These are phyloP conservation scores for Myotisia sp. DNA, from an alignment of 2,329 filamentous ascomycete species.

Conservation along the genomic window DNA sequence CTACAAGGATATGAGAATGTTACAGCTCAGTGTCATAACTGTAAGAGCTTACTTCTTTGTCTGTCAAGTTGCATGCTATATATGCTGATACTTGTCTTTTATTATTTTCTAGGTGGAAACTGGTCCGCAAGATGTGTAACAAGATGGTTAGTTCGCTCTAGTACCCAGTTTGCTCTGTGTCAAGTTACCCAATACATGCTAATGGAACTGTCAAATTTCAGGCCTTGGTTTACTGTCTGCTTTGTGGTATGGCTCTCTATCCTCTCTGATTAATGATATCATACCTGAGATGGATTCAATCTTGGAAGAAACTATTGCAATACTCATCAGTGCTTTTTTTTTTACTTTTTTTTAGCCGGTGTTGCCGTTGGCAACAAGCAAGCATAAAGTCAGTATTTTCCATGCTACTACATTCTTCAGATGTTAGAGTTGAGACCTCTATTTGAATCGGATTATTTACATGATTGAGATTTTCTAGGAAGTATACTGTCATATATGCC, in stretches of 20 bases:
- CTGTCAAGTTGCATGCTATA: too few relatives aligned
- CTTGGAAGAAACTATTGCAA: too few relatives aligned
- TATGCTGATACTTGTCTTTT: too few relatives aligned
- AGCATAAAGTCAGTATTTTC: slow-evolving; percentile 38
- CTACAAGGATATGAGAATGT: slow-evolving; percentile 23
- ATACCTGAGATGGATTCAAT: too few relatives aligned
- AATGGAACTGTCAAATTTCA: too few relatives aligned
- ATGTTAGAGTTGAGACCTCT: neutral
- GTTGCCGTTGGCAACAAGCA: slow-evolving; percentile 20
- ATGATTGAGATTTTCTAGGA: slow-evolving; percentile 7
- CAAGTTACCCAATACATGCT: too few relatives aligned
- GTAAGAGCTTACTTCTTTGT: slow-evolving; percentile 12
- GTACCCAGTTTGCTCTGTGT: neutral
- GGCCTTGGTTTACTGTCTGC: slow-evolving; percentile 25
- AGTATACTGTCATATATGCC: slow-evolving; percentile 14
- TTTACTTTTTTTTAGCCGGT: slow-evolving; percentile 15
- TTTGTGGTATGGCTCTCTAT: slow-evolving; percentile 16
- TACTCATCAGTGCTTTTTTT: neutral
- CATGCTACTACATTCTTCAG: neutral
- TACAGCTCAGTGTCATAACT: slow-evolving; percentile 25
- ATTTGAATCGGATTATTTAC: too few relatives aligned
- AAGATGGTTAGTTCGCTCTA: slow-evolving; percentile 16
- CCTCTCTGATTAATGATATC: neutral
- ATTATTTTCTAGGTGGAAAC: slow-evolving; percentile 17
- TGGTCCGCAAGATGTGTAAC: slow-evolving; percentile 23